A percentile compares a stretch with the other conserved stretches of the same genome.
Evolutionary conservation across 2,329 filamentous ascomycete genomes (phyloP).

Genomic region (Fusarium liriodendri): DNA sequence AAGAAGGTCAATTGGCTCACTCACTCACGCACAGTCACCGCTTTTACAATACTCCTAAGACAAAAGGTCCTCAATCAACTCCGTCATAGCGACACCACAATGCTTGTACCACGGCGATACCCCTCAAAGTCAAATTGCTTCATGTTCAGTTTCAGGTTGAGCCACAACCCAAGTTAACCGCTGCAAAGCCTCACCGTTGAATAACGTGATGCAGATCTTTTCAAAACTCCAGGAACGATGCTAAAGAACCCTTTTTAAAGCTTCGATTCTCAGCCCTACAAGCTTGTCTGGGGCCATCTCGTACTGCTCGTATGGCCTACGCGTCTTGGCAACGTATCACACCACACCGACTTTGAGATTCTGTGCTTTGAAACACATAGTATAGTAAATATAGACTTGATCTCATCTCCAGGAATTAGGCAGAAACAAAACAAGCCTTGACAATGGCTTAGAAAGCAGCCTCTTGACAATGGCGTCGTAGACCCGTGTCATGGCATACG

Average conservation of each 20-base stretch:
- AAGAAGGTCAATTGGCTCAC: not conserved
- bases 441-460: not conserved
- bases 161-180: not conserved
- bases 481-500: constrained; percentile 10
- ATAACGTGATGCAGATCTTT: not conserved
- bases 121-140: constrained; percentile 1
- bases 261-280: not conserved
- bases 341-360: not conserved
- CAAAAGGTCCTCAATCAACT: not conserved
- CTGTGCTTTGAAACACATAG: not conserved
- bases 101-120: not conserved
- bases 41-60: not conserved
- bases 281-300: not conserved
- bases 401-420: not conserved
- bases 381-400: not conserved
- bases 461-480: not conserved
- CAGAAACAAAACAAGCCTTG: not conserved
- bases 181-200: not conserved
- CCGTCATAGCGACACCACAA: not conserved
- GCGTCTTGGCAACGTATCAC: not conserved
- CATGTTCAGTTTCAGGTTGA: not conserved
- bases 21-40: not conserved
- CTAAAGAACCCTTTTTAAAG: not conserved
- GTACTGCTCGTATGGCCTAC: not conserved
- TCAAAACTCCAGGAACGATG: not conserved